These are phyloP conservation scores for Paramecium biaurelia DNA, from an alignment of 73 alveolate genomes.

Conservation along the genomic window DNA sequence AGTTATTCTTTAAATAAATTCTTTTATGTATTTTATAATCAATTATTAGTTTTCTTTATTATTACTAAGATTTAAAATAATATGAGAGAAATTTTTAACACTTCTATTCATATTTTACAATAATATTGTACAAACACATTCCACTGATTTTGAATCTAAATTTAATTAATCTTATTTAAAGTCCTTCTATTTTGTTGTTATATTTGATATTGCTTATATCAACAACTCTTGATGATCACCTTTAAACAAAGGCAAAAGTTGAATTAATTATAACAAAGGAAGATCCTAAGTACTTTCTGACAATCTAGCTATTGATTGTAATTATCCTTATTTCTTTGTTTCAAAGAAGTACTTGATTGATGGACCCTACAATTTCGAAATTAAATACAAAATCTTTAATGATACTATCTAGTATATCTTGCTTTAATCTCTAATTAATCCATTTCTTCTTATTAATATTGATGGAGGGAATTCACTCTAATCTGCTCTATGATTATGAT, in stretches of 20 bases:
- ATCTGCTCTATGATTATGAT: neutral
- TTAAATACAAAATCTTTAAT: neutral
- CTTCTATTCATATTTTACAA: neutral
- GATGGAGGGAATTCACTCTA: neutral
- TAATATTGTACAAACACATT: constrained; percentile 13
- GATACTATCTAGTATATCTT: neutral
- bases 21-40: neutral
- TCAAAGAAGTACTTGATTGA: constrained; percentile 19
- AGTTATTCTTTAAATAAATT: neutral
- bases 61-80: neutral
- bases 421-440: neutral
- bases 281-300: neutral
- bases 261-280: neutral
- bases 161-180: neutral
- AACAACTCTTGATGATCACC: constrained; percentile 16
- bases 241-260: neutral
- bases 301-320: neutral
- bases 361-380: neutral
- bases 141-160: constrained; percentile 7
- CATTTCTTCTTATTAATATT: constrained; percentile 10
- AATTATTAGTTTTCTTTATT: neutral
- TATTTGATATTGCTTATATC: neutral
- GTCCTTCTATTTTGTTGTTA: neutral
- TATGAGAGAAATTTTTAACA: neutral
- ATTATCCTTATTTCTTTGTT: neutral